Evolutionary conservation across 2,329 filamentous ascomycete species (phyloP).

Genomic region (Penicillium brevicompactum): DNA sequence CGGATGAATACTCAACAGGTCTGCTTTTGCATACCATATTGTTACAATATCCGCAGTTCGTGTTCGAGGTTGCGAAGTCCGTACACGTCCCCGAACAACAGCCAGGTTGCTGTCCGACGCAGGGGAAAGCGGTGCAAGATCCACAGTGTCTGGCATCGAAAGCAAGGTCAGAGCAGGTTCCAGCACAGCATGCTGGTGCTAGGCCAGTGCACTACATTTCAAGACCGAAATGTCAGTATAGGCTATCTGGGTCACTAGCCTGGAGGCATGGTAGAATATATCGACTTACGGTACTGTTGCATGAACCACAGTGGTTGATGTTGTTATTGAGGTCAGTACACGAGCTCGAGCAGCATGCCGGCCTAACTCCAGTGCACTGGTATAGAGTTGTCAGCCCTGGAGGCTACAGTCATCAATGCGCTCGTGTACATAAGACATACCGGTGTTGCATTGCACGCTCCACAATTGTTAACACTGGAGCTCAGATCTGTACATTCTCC

Average conservation of each 20-base stretch:
- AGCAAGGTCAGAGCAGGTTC: slow-evolving; percentile 10
- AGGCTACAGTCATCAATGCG: not conserved
- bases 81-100: slow-evolving; percentile 16
- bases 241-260: not conserved
- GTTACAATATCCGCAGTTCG: slow-evolving; percentile 14
- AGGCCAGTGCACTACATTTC: slow-evolving; percentile 8
- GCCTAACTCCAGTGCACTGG: slow-evolving; percentile 14
- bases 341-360: slow-evolving; percentile 15
- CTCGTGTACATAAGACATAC: not conserved
- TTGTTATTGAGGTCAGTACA: slow-evolving; percentile 16
- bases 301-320: slow-evolving; percentile 8
- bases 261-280: not conserved
- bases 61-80: slow-evolving; percentile 7
- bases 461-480: slow-evolving; percentile 1
- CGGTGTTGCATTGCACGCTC: not conserved
- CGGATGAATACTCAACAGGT: not conserved
- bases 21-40: not conserved
- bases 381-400: not conserved
- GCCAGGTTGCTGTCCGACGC: slow-evolving; percentile 9
- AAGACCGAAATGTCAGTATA: not conserved
- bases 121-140: slow-evolving; percentile 3
- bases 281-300: not conserved
- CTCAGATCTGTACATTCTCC: slow-evolving; percentile 3
- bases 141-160: slow-evolving; percentile 11
- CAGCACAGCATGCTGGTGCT: slow-evolving; percentile 15